Conservation (phyloP, 202 grass and related monocot species). For the Hordeum pubiflorum region DNA sequence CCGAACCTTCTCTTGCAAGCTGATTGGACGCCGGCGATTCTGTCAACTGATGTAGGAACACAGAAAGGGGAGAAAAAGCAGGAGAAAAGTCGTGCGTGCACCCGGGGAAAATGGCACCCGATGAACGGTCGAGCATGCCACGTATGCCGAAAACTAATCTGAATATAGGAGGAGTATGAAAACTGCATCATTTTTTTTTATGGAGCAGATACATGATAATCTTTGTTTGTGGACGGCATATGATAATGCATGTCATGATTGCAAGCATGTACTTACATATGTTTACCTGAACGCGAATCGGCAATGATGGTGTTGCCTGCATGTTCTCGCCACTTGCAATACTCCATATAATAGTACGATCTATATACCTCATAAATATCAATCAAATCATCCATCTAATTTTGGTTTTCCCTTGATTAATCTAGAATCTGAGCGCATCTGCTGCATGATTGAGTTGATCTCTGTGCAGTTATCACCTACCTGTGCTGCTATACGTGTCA, state of each 20-base stretch:
- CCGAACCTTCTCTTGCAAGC: conserved; percentile 31
- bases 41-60: background rate
- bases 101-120: conserved; percentile 3
- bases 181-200: no score
- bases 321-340: conserved; percentile 21
- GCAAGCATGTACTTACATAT: background rate
- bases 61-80: background rate
- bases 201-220: background rate
- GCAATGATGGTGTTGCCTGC: conserved; percentile 28
- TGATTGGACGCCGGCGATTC: conserved; percentile 23
- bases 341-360: background rate
- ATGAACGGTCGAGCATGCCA: background rate
- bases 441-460: background rate
- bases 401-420: background rate
- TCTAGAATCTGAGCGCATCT: background rate
- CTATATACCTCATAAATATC: background rate
- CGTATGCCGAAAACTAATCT: background rate
- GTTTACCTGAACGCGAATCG: conserved; percentile 13
- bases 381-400: background rate
- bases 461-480: background rate
- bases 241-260: background rate
- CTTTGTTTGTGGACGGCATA: conserved; percentile 3
- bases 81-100: background rate
- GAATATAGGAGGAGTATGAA: background rate
- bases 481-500: background rate